Evolutionary conservation across 176 grass and related monocot genomes (phyloP), one percentile per base, ranked within the genome.

Genomic region (Aegilops bicornis): DNA sequence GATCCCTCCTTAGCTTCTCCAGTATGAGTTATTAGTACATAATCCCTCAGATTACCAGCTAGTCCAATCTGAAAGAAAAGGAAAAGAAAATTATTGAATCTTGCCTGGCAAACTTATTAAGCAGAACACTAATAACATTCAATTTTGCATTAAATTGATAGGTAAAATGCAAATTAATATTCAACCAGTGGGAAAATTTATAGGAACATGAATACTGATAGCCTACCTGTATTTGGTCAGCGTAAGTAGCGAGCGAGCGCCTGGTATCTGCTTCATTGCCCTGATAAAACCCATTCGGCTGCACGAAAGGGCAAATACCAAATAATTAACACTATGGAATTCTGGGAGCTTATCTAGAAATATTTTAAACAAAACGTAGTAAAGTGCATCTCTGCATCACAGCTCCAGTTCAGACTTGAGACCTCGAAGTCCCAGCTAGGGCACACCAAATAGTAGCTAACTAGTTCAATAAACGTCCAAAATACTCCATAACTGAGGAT

Each of bases 221-320:
- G 20, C 45, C 32, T 80, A 98, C 95, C 91, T 98, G 89, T 89
- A 98, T 98, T 73, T 95, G 89, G 47, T 98, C 93, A 43, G 93
- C 78, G 47, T 79, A 98, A 71, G 87, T 65, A 63, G 91, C 92
- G 32, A 98, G 91, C 16, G 89, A 74, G 15, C 17, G 31, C 73
- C 89, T 88, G 19, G 72, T 98, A 82, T 91, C 88, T 81, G 79
- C 89, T 93, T 95, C 85, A 70, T 77, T 94, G 72, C 95, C 95
- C 64, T 98, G 93, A 85, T 93, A 85, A 86, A 85, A 98, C 87
- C 89, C 95, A 87, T 98, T 98, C 6, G 95, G 93, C 95, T 98
- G 77, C 79, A 69, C 79, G 84, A 87, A 87, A 90, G 23, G 64
- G 59, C 22, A 77, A 82, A 63, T 42, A 87, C 22, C 22, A 58